These are phyloP conservation scores for Protomyces macrosporus DNA, from an alignment of 1,139 yeast species.

Conservation along the genomic window DNA sequence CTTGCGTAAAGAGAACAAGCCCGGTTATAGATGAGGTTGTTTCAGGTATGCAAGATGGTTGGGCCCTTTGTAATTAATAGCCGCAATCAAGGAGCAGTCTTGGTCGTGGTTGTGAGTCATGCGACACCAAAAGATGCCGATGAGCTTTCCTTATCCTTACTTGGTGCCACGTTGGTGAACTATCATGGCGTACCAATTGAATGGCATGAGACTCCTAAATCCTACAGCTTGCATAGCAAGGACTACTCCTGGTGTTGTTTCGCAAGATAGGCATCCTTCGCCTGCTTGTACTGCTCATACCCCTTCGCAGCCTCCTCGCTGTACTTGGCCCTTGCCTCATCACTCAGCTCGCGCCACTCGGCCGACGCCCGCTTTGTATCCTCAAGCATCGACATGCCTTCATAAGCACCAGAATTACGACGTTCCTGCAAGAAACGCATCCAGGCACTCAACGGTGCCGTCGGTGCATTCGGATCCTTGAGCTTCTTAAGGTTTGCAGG, in stretches of 20 bases:
- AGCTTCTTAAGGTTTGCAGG: constrained; percentile 1
- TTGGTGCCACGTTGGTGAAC: too few species aligned
- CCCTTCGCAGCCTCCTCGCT: background rate
- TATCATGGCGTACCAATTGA: too few species aligned
- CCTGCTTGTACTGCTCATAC: constrained; percentile 3
- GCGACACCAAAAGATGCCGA: too few species aligned
- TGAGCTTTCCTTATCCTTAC: too few species aligned
- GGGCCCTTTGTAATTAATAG: too few species aligned
- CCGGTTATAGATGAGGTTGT: too few species aligned
- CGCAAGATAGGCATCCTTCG: constrained; percentile 11
- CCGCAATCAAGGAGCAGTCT: too few species aligned
- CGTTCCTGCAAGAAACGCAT: constrained; percentile 4
- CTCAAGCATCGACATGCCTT: constrained; percentile 2
- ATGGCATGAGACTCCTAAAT: too few species aligned
- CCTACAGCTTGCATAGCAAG: too few species aligned
- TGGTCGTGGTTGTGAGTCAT: too few species aligned
- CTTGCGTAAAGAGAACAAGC: too few species aligned
- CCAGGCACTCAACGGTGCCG: constrained; percentile 9
- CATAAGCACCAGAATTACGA: background rate
- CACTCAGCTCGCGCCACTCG: constrained; percentile 6
- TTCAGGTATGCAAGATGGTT: too few species aligned
- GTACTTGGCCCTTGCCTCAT: constrained; percentile 6
- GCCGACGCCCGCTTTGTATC: constrained; percentile 2
- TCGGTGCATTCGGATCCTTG: constrained; percentile 13
- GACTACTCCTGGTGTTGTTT: background rate